Evolutionary conservation across 2,329 filamentous ascomycete species (phyloP).

Genomic region (Metarhizium brunneum): DNA sequence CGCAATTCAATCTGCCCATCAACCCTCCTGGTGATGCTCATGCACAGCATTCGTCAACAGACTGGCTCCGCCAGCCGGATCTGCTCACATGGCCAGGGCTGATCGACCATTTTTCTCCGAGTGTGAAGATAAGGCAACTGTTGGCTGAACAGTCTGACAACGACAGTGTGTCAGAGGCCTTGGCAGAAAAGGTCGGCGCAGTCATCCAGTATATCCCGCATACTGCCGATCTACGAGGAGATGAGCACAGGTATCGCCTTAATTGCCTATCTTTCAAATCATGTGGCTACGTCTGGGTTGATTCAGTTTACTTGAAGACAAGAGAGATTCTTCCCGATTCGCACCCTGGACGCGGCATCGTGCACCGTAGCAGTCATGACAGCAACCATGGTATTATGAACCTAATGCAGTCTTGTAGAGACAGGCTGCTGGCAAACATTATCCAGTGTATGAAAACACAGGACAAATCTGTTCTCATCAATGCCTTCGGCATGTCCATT

Average conservation of each 20-base stretch:
- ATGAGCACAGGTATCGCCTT: slow-evolving; percentile 21
- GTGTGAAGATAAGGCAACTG: slow-evolving; percentile 17
- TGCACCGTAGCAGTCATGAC: background rate
- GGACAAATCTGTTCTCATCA: slow-evolving; percentile 21
- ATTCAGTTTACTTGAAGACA: slow-evolving; percentile 25
- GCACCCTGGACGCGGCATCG: background rate
- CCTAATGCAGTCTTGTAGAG: slow-evolving; percentile 26
- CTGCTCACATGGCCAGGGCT: slow-evolving; percentile 31
- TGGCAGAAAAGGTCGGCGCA: background rate
- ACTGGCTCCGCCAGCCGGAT: slow-evolving; percentile 17
- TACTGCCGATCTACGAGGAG: slow-evolving; percentile 10
- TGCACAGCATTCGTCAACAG: background rate
- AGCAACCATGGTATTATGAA: slow-evolving; percentile 11
- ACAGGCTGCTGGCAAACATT: slow-evolving; percentile 27
- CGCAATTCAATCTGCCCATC: background rate
- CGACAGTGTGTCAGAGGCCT: background rate
- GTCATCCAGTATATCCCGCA: background rate
- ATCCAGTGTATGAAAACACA: slow-evolving; percentile 16
- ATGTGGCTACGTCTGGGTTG: slow-evolving; percentile 49
- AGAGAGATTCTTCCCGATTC: slow-evolving; percentile 21
- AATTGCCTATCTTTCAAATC: slow-evolving; percentile 43
- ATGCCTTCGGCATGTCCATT: slow-evolving; percentile 24
- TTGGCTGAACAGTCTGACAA: background rate
- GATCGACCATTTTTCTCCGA: slow-evolving; percentile 32
- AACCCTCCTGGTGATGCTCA: background rate